Conservation (phyloP, 2,329 filamentous ascomycete genomes). For the Leptodontidium sp. region DNA sequence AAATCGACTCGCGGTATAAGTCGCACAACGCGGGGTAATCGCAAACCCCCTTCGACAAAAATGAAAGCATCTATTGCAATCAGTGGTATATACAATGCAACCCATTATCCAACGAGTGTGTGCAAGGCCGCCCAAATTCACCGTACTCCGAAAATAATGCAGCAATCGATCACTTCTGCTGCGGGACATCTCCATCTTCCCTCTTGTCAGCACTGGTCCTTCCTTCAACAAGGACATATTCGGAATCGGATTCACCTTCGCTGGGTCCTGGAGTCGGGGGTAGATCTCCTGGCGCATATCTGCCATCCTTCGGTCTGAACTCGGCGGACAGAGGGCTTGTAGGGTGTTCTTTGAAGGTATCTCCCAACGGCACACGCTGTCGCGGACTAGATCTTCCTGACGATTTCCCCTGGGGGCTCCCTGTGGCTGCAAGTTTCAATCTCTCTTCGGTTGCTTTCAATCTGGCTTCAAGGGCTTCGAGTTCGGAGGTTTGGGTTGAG, state of each 20-base stretch:
- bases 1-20: conserved; percentile 10
- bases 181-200: conserved; percentile 41
- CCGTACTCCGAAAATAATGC: conserved; percentile 31
- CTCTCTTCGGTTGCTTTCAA: conserved; percentile 87
- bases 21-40: conserved; percentile 4
- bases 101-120: conserved; percentile 31
- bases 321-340: conserved; percentile 35
- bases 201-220: conserved; percentile 39
- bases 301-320: conserved; percentile 27
- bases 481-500: conserved; percentile 76
- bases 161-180: conserved; percentile 26
- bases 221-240: conserved; percentile 41
- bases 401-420: conserved; percentile 23
- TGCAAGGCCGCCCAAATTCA: conserved; percentile 26
- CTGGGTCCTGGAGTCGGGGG: conserved; percentile 48
- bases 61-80: conserved; percentile 24
- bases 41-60: background rate
- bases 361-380: conserved; percentile 34
- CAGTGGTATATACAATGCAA: conserved; percentile 42
- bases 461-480: conserved; percentile 84
- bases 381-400: conserved; percentile 37
- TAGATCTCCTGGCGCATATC: conserved; percentile 37
- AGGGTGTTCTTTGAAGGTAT: conserved; percentile 37
- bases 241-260: conserved; percentile 46
- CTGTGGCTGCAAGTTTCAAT: conserved; percentile 56